Evolutionary conservation across 2,329 filamentous ascomycete species (phyloP).

Genomic region (Calonectria pseudoturangicola): DNA sequence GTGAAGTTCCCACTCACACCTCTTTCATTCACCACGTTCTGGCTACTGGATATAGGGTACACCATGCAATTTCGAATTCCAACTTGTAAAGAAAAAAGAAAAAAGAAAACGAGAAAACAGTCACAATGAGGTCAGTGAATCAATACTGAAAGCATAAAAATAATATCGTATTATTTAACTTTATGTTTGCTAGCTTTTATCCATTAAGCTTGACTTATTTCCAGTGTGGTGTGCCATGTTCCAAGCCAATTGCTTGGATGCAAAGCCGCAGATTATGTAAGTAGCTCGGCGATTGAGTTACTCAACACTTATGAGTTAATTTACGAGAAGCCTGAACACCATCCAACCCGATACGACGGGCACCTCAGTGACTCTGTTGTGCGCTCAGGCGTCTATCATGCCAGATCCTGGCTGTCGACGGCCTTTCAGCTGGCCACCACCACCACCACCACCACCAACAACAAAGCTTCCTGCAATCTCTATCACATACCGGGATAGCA

Average conservation of each 20-base stretch:
- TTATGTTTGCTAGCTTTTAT: too few species aligned
- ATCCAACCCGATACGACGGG: not conserved
- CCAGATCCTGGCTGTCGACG: not conserved
- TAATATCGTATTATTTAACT: too few species aligned
- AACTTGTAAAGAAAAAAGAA: too few species aligned
- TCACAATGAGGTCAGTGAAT: too few species aligned
- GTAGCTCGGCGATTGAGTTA: not conserved
- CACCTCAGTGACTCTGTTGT: not conserved
- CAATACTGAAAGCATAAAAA: too few species aligned
- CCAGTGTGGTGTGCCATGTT: too few species aligned
- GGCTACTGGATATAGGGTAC: too few species aligned
- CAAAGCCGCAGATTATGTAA: not conserved
- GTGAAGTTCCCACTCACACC: slow-evolving; percentile 11
- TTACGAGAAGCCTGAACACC: not conserved
- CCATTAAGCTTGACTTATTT: too few species aligned
- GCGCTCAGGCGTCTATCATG: slow-evolving; percentile 5
- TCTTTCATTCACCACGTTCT: not conserved
- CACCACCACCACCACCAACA: not conserved
- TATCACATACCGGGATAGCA: not conserved
- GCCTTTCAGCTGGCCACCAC: slow-evolving; percentile 11
- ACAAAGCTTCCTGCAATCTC: slow-evolving; percentile 21
- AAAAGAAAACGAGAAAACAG: too few species aligned
- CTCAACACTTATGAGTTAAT: not conserved
- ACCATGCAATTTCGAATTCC: too few species aligned
- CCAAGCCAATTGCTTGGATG: too few species aligned